Evolutionary conservation across 1,284 basidiomycete species (phyloP).

Genomic region (Mycena sp.): DNA sequence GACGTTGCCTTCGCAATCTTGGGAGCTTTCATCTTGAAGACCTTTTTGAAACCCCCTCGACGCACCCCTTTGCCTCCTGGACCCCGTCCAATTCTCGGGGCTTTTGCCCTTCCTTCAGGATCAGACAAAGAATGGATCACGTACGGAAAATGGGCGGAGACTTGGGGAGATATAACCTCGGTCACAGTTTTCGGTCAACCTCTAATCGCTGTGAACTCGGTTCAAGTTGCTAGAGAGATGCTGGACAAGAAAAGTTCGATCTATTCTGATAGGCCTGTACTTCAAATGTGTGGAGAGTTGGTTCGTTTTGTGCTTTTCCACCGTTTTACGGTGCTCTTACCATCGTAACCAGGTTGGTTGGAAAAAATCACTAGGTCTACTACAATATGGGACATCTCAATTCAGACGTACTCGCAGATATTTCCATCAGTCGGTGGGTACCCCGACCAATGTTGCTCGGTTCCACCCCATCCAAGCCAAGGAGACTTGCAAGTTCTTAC

Average conservation of each 20-base stretch:
- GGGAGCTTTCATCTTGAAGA: not conserved
- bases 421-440: slow-evolving; percentile 38
- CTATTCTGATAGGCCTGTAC: slow-evolving; percentile 39
- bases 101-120: slow-evolving; percentile 10
- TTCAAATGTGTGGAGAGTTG: slow-evolving; percentile 31
- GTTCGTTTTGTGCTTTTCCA: slow-evolving; percentile 10
- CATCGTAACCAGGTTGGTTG: slow-evolving; percentile 40
- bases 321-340: too few relatives aligned
- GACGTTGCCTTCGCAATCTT: not conserved
- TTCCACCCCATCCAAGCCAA: slow-evolving; percentile 35
- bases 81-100: slow-evolving; percentile 10
- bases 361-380: slow-evolving; percentile 28
- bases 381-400: slow-evolving; percentile 31
- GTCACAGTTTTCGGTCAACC: slow-evolving; percentile 29
- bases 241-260: slow-evolving; percentile 37
- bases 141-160: slow-evolving; percentile 25
- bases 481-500: slow-evolving; percentile 37
- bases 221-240: slow-evolving; percentile 35
- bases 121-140: slow-evolving; percentile 20
- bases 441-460: slow-evolving; percentile 19
- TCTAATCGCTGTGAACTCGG: slow-evolving; percentile 39
- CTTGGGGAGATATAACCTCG: slow-evolving; percentile 20
- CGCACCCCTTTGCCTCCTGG: slow-evolving; percentile 9
- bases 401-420: slow-evolving; percentile 30
- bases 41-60: not conserved